Evolutionary conservation across 2,329 filamentous ascomycete genomes (phyloP), one percentile per base, ranked within the genome.

Genomic region (Pleurostoma richardsiae): DNA sequence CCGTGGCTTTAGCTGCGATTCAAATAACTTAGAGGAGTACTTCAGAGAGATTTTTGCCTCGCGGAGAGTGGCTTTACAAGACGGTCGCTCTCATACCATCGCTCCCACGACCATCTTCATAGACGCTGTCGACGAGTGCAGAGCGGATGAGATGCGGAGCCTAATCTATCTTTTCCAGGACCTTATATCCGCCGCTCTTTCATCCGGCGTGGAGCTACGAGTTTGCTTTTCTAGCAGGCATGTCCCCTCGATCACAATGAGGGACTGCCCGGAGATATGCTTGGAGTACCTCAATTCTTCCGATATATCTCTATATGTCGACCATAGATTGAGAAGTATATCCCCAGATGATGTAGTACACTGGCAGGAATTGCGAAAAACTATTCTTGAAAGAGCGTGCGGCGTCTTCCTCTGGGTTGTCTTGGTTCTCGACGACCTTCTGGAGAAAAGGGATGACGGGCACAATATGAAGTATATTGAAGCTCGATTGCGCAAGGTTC

Each of bases 41-140:
- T 36, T 36, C 33, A 8, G 33, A 36, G n/a, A n/a, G n/a, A 8
- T 36, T 2, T 36, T 36, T n/a, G n/a, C n/a, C 8, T 8, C 8
- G 33, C 19, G 19, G 19, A 19, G 19, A 19, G 19, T 19, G 19
- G 19, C 19, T 19, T 19, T 19, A 19, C 19, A 19, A 19, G 19
- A 19, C 19, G 19, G 19, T 19, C 19, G 19, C 19, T 19, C 19
- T 19, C 33, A 36, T 36, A 36, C 33, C 8, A n/a, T 8, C 33
- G n/a, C 33, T n/a, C 8, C 33, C 19, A 40, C 39, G 1, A 10
- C 44, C 5, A 49, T 55, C 10, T 53, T 53, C 39, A 46, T 55
- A 11, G 51, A 55, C 39, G 51, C 45, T 3, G 38, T 55, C 3
- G 53, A 55, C 46, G 51, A 55, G 39, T 53, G 51, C 36, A 29